These are phyloP conservation scores for Colletotrichum zoysiae DNA, from an alignment of 2,329 filamentous ascomycete species.

Conservation along the genomic window DNA sequence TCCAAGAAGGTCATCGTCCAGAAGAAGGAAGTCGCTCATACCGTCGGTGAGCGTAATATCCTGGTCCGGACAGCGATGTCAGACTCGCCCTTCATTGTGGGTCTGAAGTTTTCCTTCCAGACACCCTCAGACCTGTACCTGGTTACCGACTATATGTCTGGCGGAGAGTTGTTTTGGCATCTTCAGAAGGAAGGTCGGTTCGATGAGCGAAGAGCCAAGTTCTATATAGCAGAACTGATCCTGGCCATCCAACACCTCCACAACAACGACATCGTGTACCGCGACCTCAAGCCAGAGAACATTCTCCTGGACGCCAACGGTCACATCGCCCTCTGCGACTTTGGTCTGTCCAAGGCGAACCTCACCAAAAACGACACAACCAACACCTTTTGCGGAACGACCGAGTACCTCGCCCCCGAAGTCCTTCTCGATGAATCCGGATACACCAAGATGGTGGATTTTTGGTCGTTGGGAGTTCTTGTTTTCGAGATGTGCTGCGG, in stretches of 20 bases:
- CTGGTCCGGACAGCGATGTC: constrained; percentile 95
- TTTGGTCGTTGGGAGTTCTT: constrained; percentile 97
- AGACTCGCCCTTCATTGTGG: constrained; percentile 97
- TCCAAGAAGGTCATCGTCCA: constrained; percentile 99
- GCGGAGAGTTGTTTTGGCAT: constrained; percentile 98
- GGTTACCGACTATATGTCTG: constrained; percentile 99
- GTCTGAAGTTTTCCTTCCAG: constrained; percentile 98
- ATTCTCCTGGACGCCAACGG: constrained; percentile 97
- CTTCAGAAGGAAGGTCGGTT: constrained; percentile 97
- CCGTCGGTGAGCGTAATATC: constrained; percentile 96
- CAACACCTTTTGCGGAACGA: constrained; percentile 98
- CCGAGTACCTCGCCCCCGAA: constrained; percentile 96
- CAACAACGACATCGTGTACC: constrained; percentile 97
- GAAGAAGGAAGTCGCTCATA: constrained; percentile 99
- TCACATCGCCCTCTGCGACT: constrained; percentile 97
- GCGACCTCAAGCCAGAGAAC: constrained; percentile 97
- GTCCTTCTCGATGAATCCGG: constrained; percentile 95
- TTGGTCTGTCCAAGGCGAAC: constrained; percentile 97
- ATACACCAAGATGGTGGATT: constrained; percentile 99
- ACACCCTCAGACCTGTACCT: constrained; percentile 96
- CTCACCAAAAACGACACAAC: constrained; percentile 97
- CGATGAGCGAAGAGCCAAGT: constrained; percentile 93
- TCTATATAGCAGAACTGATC: constrained; percentile 98
- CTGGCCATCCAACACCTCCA: constrained; percentile 95
- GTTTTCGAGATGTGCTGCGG: constrained; percentile 99